Conservation (phyloP, 495 filamentous ascomycete genomes). For the Penicillium salamii region DNA sequence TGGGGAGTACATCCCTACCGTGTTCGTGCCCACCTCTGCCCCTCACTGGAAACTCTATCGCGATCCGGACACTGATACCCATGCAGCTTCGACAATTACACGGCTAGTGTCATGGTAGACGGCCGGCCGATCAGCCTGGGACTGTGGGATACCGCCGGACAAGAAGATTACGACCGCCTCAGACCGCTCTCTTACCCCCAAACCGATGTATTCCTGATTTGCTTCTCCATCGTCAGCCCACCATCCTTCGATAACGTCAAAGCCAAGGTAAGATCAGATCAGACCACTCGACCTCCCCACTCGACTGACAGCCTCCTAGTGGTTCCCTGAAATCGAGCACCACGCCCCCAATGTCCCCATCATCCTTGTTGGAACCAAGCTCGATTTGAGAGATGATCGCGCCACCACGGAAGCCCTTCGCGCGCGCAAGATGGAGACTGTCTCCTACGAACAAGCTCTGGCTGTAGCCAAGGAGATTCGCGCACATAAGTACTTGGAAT, state of each 20-base stretch:
- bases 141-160: constrained; percentile 97
- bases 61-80: not conserved
- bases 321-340: constrained; percentile 96
- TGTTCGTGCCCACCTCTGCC: constrained; percentile 60
- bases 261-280: constrained; percentile 68
- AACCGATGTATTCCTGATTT: constrained; percentile 97
- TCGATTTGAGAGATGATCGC: constrained; percentile 91
- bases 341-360: constrained; percentile 94
- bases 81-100: constrained; percentile 95
- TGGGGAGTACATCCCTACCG: constrained; percentile 98
- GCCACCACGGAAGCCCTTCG: constrained; percentile 72
- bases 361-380: constrained; percentile 95
- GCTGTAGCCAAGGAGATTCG: constrained; percentile 85
- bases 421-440: constrained; percentile 85
- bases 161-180: constrained; percentile 97
- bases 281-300: not conserved
- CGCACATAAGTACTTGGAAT: constrained; percentile 94
- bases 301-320: constrained; percentile 48
- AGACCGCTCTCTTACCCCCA: constrained; percentile 95
- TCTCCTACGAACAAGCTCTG: constrained; percentile 84
- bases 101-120: constrained; percentile 97
- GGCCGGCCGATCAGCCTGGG: constrained; percentile 94
- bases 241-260: constrained; percentile 97
- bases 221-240: constrained; percentile 97
- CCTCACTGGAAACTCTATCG: not conserved